phyloP scores from a whole-genome alignment of 2,329 filamentous ascomycete species.

The Aspergillus ustus region DNA sequence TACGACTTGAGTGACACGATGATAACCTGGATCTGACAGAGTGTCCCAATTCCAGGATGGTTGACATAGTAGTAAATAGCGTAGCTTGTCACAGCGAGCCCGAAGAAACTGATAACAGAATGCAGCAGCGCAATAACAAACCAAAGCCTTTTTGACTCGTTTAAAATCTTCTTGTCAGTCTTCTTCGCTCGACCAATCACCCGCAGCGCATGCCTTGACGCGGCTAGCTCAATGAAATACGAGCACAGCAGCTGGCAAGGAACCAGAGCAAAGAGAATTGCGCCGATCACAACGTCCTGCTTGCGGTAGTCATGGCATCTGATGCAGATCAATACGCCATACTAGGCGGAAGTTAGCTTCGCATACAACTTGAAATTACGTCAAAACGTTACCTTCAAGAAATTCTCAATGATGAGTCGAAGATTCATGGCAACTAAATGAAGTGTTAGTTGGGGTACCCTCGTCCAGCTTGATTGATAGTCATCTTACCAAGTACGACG shows the following conservation, averaged over 20 bases:
- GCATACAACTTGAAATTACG: neutral
- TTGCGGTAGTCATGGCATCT: constrained; percentile 84
- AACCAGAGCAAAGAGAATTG: constrained; percentile 81
- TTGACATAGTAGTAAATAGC: constrained; percentile 90
- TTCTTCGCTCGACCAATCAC: constrained; percentile 65
- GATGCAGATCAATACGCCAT: constrained; percentile 92
- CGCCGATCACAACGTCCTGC: constrained; percentile 75
- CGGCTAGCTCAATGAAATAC: constrained; percentile 84
- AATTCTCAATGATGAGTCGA: constrained; percentile 93
- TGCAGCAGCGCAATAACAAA: constrained; percentile 78
- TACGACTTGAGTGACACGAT: constrained; percentile 96
- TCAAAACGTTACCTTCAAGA: constrained; percentile 72
- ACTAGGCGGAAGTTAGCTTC: constrained; percentile 57
- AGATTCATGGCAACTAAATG: constrained; percentile 83
- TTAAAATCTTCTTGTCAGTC: constrained; percentile 61
- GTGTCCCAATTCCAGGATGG: constrained; percentile 89
- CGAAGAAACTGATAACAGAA: constrained; percentile 79
- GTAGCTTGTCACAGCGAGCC: constrained; percentile 77
- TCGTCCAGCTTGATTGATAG: neutral
- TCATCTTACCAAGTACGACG: constrained; percentile 74
- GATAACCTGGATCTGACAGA: constrained; percentile 88
- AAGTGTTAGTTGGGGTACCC: neutral
- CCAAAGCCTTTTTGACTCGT: constrained; percentile 76
- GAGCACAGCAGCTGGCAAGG: constrained; percentile 90
- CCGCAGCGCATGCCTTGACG: constrained; percentile 76